Evolutionary conservation across 208 protist species (phyloP), one percentile per base, ranked within the genome.

Genomic region (Balamuthia mandrillaris): DNA sequence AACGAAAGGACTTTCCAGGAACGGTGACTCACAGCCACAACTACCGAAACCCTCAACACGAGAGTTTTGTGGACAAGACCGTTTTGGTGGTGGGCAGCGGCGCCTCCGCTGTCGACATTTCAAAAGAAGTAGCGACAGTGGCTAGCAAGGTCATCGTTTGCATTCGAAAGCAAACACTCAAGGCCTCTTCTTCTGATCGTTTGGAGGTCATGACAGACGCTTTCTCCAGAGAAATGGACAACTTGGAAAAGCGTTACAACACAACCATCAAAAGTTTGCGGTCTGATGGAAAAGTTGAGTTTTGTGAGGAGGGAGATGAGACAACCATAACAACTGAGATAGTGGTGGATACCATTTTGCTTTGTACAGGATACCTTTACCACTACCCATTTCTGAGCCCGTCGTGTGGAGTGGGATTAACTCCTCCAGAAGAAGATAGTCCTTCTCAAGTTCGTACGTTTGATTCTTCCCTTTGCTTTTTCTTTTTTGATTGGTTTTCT

Each of bases 301-400:
- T 81, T 21, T 63, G 37, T 0, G 45, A 56, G 16, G 72, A 41
- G n/a, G n/a, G n/a, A n/a, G n/a, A n/a, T n/a, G n/a, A n/a, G n/a
- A n/a, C n/a, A n/a, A n/a, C n/a, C 0, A 42, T 37, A 27, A 21
- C 31, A 31, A 56, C 49, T 14, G 72, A 81, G 47, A 39, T 10
- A 18, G 18, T 37, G 7, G 72, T 81, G 5, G 72, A 81, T 5
- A n/a, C 35, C 14, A 9, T 81, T 33, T 5, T 81, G 35, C 61
- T 81, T 41, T 81, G 72, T 33, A 81, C 72, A 5, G 72, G 72
- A 33, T 81, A 81, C 49, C 0, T 33, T 24, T 81, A 81, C 49
- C 5, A 45, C 37, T 33, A 45, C 14, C 72, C 72, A 31, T 81
- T 81, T 35, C 52, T 81, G n/a, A 33, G 49, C 18, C 72, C 72